These are phyloP conservation scores for Penicillium lagena DNA, from an alignment of 495 filamentous ascomycete genomes.

Conservation along the genomic window DNA sequence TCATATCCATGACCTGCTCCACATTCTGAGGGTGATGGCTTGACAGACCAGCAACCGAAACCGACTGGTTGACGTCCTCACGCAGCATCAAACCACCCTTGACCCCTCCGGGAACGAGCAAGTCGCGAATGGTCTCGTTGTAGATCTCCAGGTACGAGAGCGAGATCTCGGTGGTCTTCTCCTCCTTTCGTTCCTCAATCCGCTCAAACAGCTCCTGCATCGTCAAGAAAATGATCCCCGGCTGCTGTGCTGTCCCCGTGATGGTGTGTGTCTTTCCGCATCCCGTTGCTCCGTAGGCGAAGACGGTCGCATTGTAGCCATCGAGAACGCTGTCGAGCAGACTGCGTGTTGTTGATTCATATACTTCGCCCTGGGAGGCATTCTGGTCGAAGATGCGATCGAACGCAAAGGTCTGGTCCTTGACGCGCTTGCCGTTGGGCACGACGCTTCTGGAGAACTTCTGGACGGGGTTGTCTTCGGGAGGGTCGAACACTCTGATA, in stretches of 20 bases:
- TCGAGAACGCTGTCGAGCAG: conserved; percentile 93
- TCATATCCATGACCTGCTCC: conserved; percentile 98
- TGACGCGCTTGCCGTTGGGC: conserved; percentile 83
- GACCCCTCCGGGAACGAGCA: conserved; percentile 79
- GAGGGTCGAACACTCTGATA: conserved; percentile 90
- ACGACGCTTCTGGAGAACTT: conserved; percentile 80
- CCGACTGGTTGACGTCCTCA: conserved; percentile 89
- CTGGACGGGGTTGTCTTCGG: conserved; percentile 93
- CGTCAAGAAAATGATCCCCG: conserved; percentile 96
- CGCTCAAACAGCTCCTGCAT: conserved; percentile 98
- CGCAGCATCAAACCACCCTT: conserved; percentile 89
- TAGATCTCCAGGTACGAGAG: conserved; percentile 98
- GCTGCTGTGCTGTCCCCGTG: conserved; percentile 86
- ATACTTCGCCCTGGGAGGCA: conserved; percentile 86
- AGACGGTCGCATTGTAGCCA: conserved; percentile 98
- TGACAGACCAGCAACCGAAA: conserved; percentile 86
- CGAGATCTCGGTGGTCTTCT: conserved; percentile 84
- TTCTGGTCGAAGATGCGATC: conserved; percentile 97
- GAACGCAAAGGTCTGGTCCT: conserved; percentile 97
- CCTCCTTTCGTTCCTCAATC: conserved; percentile 74
- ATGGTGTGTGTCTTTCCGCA: conserved; percentile 99
- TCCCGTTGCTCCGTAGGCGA: conserved; percentile 95
- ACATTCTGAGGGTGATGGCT: conserved; percentile 86
- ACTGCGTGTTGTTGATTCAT: conserved; percentile 84
- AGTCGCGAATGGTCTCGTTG: conserved; percentile 96